These are phyloP conservation scores for Phytopythium mirpurense DNA, from an alignment of 352 stramenopile species.

Conservation along the genomic window DNA sequence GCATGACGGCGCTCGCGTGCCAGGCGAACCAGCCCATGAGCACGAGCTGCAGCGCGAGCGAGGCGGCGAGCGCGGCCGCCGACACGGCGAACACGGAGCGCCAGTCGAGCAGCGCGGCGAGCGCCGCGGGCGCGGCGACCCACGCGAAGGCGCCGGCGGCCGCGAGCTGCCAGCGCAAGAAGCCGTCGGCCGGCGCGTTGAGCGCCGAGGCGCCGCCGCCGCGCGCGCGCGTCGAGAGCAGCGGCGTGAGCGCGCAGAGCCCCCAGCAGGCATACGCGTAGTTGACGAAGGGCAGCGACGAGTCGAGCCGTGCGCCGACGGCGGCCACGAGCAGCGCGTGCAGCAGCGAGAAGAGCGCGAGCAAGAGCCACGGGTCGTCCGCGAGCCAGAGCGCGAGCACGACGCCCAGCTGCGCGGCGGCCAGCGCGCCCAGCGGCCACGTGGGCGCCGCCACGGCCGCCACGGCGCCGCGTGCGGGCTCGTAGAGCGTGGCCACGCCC, in stretches of 20 bases:
- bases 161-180: slow-evolving; percentile 3
- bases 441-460: neutral
- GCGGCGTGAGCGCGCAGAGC: slow-evolving; percentile 4
- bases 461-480: neutral
- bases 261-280: slow-evolving; percentile 4
- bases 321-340: slow-evolving; percentile 4
- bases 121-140: neutral
- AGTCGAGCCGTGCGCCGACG: neutral
- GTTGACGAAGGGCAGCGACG: slow-evolving; percentile 5
- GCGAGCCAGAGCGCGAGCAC: slow-evolving; percentile 7
- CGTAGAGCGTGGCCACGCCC: slow-evolving; percentile 2
- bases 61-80: neutral
- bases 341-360: slow-evolving; percentile 6
- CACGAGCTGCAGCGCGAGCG: slow-evolving; percentile 4
- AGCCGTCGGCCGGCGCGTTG: neutral
- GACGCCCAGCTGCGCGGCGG: slow-evolving; percentile 4
- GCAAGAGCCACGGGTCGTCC: slow-evolving; percentile 8
- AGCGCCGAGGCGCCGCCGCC: neutral
- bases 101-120: neutral
- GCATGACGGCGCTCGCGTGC: slow-evolving; percentile 4
- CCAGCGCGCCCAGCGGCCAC: neutral
- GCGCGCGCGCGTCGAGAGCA: neutral
- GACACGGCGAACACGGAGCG: neutral
- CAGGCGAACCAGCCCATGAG: slow-evolving; percentile 8
- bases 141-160: slow-evolving; percentile 2